Conservation (phyloP, 805 yeast genomes). For the Candida suzukii region DNA sequence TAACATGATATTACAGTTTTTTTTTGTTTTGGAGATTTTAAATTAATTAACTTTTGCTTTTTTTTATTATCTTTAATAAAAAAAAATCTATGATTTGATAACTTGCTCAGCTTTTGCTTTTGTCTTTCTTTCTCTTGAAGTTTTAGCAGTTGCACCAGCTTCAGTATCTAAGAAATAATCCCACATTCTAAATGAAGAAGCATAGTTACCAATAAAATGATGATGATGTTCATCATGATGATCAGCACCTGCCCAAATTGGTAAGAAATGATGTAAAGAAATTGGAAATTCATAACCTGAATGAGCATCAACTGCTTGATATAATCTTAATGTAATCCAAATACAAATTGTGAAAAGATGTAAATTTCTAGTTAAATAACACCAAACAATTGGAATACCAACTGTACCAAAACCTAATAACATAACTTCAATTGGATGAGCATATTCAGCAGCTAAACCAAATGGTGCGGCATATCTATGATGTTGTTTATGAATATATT, state of each 20-base stretch:
- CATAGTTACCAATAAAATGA: constrained; percentile 91
- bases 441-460: constrained; percentile 95
- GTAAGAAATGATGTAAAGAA: constrained; percentile 86
- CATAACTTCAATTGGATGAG: constrained; percentile 92
- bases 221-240: constrained; percentile 98
- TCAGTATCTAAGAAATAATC: constrained; percentile 85
- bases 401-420: constrained; percentile 92
- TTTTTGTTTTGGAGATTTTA: constrained; percentile 1
- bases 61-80: no score
- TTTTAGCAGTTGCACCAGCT: constrained; percentile 77
- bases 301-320: constrained; percentile 97
- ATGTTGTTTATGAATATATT: constrained; percentile 93
- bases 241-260: constrained; percentile 98
- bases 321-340: constrained; percentile 84
- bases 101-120: constrained; percentile 45
- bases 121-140: constrained; percentile 62
- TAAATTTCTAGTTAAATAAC: constrained; percentile 64
- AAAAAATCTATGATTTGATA: constrained; percentile 4
- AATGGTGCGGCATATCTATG: constrained; percentile 98
- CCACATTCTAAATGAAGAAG: constrained; percentile 95
- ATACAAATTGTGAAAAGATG: constrained; percentile 84
- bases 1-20: no score
- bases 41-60: no score
- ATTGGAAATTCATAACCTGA: constrained; percentile 98
- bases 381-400: constrained; percentile 86